Base-by-base conservation (phyloP, 2,329 filamentous ascomycete species). In the Thermomyces lanuginosus region DNA sequence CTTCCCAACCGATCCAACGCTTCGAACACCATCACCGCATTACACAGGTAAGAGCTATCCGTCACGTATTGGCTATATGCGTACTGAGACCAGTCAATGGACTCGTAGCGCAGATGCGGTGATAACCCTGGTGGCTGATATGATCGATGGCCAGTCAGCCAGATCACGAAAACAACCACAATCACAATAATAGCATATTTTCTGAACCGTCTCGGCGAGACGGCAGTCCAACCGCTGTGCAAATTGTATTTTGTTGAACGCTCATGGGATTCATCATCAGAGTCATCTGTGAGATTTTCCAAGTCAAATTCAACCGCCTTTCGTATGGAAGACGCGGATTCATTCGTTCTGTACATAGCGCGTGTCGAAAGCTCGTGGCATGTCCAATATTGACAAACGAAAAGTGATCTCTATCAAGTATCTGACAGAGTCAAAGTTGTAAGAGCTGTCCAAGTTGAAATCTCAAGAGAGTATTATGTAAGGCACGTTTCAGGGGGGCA, bases 41-140 rank as follows among this genome's bases (percentile, higher is more conserved):
- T 58, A 42, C 55, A 58, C 4, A 58, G 41, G 30, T 58, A 56
- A 3, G 49, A 43, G 21, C 45, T 48, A 10, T 46, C 48, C 2
- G 55, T 57, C 8, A 50, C 55, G 44, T 58, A 58, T 29, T 53
- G 51, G 12, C 44, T 53, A 31, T 58, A 58, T n/a, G 55, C 55
- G 30, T 45, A 57, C 21, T 44, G 49, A 9, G 51, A 49, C 55
- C 55, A 58, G 23, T 58, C 48, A 11, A 58, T 30, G 7, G 32
- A 22, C 7, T 36, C 34, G 28, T 36, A 36, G 11, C 30, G 33
- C 3, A 34, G 28, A 23, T 29, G 34, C 2, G 31, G 31, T 6
- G 27, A 30, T 6, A 30, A 20, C 3, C 28, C 28, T 13, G 24
- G 24, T 8, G 28, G 25, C 8, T 31, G 24, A n/a, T 26, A 25